Evolutionary conservation across 2,329 filamentous ascomycete species (phyloP).

Genomic region (Penicillium sp.): DNA sequence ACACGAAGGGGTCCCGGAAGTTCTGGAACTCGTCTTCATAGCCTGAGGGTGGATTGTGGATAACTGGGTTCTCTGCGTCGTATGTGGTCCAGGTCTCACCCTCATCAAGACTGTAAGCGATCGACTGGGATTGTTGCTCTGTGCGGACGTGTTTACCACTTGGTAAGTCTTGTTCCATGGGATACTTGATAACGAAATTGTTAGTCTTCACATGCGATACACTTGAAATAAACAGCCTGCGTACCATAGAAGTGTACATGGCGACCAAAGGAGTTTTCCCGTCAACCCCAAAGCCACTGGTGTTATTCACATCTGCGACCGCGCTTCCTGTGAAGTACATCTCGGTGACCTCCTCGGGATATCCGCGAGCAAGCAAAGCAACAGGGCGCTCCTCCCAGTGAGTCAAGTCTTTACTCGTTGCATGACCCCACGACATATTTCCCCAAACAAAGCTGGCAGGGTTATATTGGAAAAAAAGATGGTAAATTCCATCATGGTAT

Average conservation of each 20-base stretch:
- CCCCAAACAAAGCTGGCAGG: slow-evolving; percentile 23
- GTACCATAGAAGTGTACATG: slow-evolving; percentile 53
- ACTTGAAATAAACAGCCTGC: neutral
- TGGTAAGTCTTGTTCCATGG: slow-evolving; percentile 20
- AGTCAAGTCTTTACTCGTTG: slow-evolving; percentile 42
- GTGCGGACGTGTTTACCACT: slow-evolving; percentile 22
- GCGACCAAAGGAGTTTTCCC: slow-evolving; percentile 65
- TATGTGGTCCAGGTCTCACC: slow-evolving; percentile 65
- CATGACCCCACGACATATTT: slow-evolving; percentile 29
- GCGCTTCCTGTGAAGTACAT: slow-evolving; percentile 58
- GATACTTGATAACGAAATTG: slow-evolving; percentile 17
- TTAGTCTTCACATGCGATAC: neutral
- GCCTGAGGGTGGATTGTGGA: slow-evolving; percentile 49
- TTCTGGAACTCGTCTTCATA: slow-evolving; percentile 43
- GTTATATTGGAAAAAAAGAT: slow-evolving; percentile 28
- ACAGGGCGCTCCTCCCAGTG: slow-evolving; percentile 67
- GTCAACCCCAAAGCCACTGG: slow-evolving; percentile 64
- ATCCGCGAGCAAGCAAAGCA: slow-evolving; percentile 49
- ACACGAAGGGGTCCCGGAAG: slow-evolving; percentile 65
- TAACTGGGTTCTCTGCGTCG: slow-evolving; percentile 58
- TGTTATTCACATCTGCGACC: slow-evolving; percentile 65
- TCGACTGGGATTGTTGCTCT: slow-evolving; percentile 54
- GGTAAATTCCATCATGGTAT: slow-evolving; percentile 19
- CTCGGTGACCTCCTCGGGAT: slow-evolving; percentile 46
- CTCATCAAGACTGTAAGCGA: slow-evolving; percentile 63